These are phyloP conservation scores for Pestalotiopsis sp. DNA, from an alignment of 2,329 filamentous ascomycete genomes.

Conservation along the genomic window DNA sequence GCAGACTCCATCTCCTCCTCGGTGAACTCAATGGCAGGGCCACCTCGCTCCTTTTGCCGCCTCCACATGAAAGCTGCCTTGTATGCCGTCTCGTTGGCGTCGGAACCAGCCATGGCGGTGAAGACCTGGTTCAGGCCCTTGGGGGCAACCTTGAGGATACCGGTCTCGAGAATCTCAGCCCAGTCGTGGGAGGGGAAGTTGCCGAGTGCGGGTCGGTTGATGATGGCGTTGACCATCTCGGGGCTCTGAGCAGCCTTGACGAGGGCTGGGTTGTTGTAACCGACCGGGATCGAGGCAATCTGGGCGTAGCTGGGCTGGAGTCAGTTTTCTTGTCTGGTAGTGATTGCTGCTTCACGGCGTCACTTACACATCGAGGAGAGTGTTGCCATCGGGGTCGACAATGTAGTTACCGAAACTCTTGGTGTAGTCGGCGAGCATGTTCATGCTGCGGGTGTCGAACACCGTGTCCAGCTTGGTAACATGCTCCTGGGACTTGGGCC, in stretches of 20 bases:
- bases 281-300: slow-evolving; percentile 89
- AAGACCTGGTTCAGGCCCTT: slow-evolving; percentile 87
- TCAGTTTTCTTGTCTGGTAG: slow-evolving; percentile 15
- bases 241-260: slow-evolving; percentile 70
- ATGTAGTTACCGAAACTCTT: slow-evolving; percentile 82
- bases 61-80: slow-evolving; percentile 96
- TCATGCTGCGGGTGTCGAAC: slow-evolving; percentile 84
- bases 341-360: background rate
- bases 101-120: slow-evolving; percentile 85
- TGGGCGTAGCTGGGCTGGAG: slow-evolving; percentile 69
- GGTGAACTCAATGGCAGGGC: slow-evolving; percentile 76
- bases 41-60: slow-evolving; percentile 79
- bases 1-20: slow-evolving; percentile 71
- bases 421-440: slow-evolving; percentile 78
- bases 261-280: slow-evolving; percentile 87
- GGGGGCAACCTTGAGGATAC: slow-evolving; percentile 81
- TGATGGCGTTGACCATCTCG: slow-evolving; percentile 78
- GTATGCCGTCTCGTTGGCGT: slow-evolving; percentile 93
- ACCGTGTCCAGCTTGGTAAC: slow-evolving; percentile 74
- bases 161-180: slow-evolving; percentile 76
- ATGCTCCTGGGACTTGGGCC: slow-evolving; percentile 71
- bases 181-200: slow-evolving; percentile 90
- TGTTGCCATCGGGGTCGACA: slow-evolving; percentile 71
- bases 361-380: slow-evolving; percentile 71
- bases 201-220: slow-evolving; percentile 87